Percentiles rank a stretch among this genome's conserved stretches.
These are phyloP conservation scores for Amaranthus cruentus DNA, from an alignment of 148 eudicot genomes.

Conservation along the genomic window DNA sequence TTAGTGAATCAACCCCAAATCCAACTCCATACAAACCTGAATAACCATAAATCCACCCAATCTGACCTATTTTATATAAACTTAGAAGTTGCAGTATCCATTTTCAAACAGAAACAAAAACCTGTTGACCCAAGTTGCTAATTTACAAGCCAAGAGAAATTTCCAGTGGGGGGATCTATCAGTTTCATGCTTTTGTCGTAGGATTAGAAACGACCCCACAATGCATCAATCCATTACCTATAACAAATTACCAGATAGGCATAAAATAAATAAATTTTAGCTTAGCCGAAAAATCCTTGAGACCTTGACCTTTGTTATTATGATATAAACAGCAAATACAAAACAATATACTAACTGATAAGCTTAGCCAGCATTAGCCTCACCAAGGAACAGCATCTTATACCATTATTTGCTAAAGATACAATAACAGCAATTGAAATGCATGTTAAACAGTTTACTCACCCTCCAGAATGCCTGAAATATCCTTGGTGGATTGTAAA, in stretches of 20 bases:
- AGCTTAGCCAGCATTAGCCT: not conserved
- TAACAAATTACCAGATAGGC: not conserved
- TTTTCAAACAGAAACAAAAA: too few relatives aligned
- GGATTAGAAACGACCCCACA: not conserved
- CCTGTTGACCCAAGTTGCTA: too few relatives aligned
- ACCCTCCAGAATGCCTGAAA: constrained; percentile 87
- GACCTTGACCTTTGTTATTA: not conserved
- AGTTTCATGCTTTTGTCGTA: not conserved
- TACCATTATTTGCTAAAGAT: not conserved
- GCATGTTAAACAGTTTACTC: not conserved
- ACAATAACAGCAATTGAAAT: not conserved
- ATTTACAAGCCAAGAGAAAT: too few relatives aligned
- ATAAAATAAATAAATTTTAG: not conserved
- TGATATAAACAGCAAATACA: not conserved
- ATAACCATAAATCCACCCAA: too few relatives aligned
- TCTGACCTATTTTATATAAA: too few relatives aligned
- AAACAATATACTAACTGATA: not conserved
- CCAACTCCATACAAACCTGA: not conserved
- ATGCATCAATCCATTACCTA: not conserved
- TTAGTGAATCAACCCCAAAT: not conserved
- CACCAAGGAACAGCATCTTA: not conserved
- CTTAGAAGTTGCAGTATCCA: too few relatives aligned
- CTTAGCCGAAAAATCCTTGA: too few relatives aligned
- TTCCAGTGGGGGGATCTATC: not conserved
- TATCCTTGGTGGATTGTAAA: constrained; percentile 77